Conservation (phyloP, 2,329 filamentous ascomycete species). For the Fusarium nematophilum region DNA sequence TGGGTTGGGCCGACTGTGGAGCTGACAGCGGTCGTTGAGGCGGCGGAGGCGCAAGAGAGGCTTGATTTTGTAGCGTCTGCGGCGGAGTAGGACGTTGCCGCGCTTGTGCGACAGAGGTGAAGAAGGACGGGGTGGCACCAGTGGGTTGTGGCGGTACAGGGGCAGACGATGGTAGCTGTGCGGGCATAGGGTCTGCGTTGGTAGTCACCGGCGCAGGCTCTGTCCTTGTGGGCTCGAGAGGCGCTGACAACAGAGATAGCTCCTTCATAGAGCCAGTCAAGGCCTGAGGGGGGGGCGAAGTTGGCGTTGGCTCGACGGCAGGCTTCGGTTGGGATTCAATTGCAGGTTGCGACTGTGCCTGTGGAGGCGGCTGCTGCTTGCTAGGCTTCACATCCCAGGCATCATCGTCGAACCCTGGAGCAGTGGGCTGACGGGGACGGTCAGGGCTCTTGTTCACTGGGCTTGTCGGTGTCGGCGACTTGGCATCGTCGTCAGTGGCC, state of each 20-base stretch:
- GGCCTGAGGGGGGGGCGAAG: constrained; percentile 52
- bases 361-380: constrained; percentile 58
- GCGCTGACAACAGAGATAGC: constrained; percentile 64
- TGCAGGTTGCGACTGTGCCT: constrained; percentile 30
- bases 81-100: constrained; percentile 53
- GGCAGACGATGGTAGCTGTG: constrained; percentile 47
- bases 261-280: constrained; percentile 76
- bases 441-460: constrained; percentile 47
- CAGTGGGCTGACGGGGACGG: constrained; percentile 31
- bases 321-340: constrained; percentile 40
- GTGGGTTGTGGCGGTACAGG: constrained; percentile 58
- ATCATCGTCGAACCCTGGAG: constrained; percentile 88
- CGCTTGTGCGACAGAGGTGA: constrained; percentile 58
- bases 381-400: constrained; percentile 96
- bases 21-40: constrained; percentile 87
- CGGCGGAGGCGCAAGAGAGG: constrained; percentile 78
- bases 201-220: constrained; percentile 47
- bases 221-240: constrained; percentile 62
- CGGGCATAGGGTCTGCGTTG: constrained; percentile 12
- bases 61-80: constrained; percentile 61
- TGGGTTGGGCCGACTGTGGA: constrained; percentile 82
- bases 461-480: constrained; percentile 38
- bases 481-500: constrained; percentile 35
- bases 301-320: constrained; percentile 26
- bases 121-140: constrained; percentile 70